Conservation (phyloP, 2,329 filamentous ascomycete species). For the Phyllosticta citrichinensis region DNA sequence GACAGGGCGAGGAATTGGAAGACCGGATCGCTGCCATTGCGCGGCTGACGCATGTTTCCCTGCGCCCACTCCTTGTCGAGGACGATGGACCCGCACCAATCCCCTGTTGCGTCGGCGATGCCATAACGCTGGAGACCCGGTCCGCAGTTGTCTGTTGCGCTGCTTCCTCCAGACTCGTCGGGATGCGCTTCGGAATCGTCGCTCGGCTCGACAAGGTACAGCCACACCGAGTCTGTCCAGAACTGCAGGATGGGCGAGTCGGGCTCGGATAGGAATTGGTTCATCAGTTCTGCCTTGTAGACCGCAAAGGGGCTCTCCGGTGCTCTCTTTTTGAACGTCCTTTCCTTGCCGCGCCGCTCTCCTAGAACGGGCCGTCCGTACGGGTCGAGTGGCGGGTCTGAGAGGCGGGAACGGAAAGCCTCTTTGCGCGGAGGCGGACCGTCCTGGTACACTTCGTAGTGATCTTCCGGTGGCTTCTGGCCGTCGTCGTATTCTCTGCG, state of each 20-base stretch:
- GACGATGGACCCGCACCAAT: constrained; percentile 26
- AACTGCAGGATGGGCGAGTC: constrained; percentile 23
- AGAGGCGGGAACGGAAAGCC: too few relatives aligned
- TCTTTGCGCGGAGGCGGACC: too few relatives aligned
- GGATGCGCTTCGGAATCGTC: neutral
- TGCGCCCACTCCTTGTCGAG: constrained; percentile 8
- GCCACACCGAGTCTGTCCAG: constrained; percentile 20
- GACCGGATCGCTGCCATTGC: neutral
- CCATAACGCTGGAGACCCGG: constrained; percentile 16
- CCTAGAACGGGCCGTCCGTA: too few relatives aligned
- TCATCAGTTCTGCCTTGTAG: too few relatives aligned
- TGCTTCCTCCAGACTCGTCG: too few relatives aligned
- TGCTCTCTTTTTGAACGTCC: constrained; percentile 13
- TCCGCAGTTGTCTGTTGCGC: too few relatives aligned
- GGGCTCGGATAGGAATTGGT: too few relatives aligned
- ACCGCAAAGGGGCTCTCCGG: constrained; percentile 12
- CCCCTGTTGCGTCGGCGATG: constrained; percentile 20
- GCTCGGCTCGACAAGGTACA: neutral
- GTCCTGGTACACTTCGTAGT: too few relatives aligned
- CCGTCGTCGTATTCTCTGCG: too few relatives aligned
- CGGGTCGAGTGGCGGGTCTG: too few relatives aligned
- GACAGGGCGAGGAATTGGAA: constrained; percentile 26
- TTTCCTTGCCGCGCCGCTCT: too few relatives aligned
- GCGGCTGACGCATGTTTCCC: neutral
- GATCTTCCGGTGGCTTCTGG: too few relatives aligned